phyloP scores from a whole-genome alignment of 1,284 basidiomycete genomes.

The Ceratobasidium theobromae region DNA sequence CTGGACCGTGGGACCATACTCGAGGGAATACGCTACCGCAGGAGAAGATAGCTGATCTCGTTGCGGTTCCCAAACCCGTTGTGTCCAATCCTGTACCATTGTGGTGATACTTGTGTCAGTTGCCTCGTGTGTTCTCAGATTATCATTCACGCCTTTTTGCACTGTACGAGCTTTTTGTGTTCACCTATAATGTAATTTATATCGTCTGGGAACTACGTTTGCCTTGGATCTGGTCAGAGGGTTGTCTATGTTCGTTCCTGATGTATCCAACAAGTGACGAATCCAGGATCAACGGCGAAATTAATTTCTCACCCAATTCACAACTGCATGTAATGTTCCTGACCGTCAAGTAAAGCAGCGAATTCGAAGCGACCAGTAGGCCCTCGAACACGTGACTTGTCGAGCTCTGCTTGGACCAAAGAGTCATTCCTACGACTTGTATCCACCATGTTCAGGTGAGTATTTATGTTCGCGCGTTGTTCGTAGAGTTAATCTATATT shows the following conservation, averaged over 20 bases:
- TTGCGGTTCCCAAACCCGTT: constrained; percentile 19
- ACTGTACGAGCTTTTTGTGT: background rate
- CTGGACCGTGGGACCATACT: constrained; percentile 24
- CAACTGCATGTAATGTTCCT: background rate
- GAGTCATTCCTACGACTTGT: background rate
- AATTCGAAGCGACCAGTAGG: background rate
- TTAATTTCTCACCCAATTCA: too few relatives aligned
- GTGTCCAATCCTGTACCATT: constrained; percentile 14
- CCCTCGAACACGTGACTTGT: background rate
- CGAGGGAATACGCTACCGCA: constrained; percentile 8
- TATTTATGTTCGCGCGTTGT: background rate
- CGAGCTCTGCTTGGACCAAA: background rate
- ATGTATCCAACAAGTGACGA: too few relatives aligned
- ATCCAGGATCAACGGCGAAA: too few relatives aligned
- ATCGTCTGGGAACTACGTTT: background rate
- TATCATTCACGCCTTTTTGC: background rate
- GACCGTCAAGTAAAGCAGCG: background rate
- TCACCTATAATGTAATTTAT: constrained; percentile 3
- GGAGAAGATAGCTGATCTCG: constrained; percentile 5
- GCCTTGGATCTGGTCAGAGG: background rate
- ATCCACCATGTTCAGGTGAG: constrained; percentile 28
- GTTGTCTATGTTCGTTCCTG: too few relatives aligned
- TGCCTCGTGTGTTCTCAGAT: background rate
- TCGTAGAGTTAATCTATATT: too few relatives aligned
- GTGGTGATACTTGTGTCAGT: background rate